Conservation (phyloP, 495 filamentous ascomycete species). For the Penicillium macrosclerotiorum region DNA sequence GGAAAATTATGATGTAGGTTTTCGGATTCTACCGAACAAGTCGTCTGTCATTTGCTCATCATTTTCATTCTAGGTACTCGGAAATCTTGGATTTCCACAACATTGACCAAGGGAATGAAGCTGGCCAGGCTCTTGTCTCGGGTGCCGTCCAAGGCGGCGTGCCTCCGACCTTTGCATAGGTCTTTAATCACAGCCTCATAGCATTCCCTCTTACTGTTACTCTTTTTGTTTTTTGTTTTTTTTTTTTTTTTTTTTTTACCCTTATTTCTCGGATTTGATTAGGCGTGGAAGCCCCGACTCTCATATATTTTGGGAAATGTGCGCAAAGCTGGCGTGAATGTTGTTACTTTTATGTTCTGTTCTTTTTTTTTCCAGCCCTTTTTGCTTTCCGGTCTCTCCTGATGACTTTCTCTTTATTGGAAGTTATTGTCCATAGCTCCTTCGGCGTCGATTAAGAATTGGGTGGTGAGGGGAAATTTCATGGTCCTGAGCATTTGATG, state of each 20-base stretch:
- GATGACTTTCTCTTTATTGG: constrained; percentile 14
- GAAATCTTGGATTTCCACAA: constrained; percentile 99
- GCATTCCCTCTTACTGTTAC: not conserved
- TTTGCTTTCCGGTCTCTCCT: too few species aligned
- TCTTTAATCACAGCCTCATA: not conserved
- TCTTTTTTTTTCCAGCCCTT: constrained; percentile 6
- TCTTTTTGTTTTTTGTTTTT: constrained; percentile 8
- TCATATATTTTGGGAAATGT: constrained; percentile 11
- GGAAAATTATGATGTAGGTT: constrained; percentile 99
- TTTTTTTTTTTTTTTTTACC: constrained; percentile 1
- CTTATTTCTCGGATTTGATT: constrained; percentile 1
- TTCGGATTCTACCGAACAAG: not conserved
- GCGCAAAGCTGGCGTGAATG: constrained; percentile 18
- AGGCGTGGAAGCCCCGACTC: constrained; percentile 4
- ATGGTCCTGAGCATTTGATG: constrained; percentile 14
- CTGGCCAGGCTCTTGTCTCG: constrained; percentile 34
- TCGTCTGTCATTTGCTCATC: constrained; percentile 14
- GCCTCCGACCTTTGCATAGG: constrained; percentile 33
- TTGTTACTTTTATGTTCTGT: constrained; percentile 7
- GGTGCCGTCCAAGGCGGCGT: constrained; percentile 30
- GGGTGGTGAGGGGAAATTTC: constrained; percentile 25
- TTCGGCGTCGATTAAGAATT: constrained; percentile 30
- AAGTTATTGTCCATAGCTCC: constrained; percentile 29
- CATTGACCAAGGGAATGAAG: constrained; percentile 61
- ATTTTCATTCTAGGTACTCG: constrained; percentile 71